A percentile compares a stretch with the other conserved stretches of the same genome.
These are phyloP conservation scores for Chenopodium berlandieri DNA, from an alignment of 148 eudicot genomes.

Conservation along the genomic window DNA sequence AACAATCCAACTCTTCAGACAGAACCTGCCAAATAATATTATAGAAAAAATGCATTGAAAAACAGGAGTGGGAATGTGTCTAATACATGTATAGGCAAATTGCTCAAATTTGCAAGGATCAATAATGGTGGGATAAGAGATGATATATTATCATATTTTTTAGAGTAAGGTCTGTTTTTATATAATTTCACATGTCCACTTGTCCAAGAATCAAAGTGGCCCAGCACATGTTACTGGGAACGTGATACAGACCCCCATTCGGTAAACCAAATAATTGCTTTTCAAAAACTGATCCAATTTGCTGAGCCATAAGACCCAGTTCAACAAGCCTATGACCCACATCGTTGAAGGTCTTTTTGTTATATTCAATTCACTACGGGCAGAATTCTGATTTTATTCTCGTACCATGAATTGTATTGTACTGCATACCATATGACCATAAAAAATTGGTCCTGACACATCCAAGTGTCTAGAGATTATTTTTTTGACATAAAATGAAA, in stretches of 20 bases:
- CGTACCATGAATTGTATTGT: no score
- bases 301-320: no score
- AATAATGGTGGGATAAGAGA: neutral
- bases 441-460: neutral
- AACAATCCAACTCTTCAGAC: slow-evolving; percentile 80
- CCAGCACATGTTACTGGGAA: no score
- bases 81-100: neutral
- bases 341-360: no score
- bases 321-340: no score
- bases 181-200: neutral
- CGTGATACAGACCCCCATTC: no score
- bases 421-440: no score
- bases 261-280: no score
- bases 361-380: no score
- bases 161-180: neutral
- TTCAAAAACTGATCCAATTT: no score
- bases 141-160: neutral
- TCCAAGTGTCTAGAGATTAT: neutral
- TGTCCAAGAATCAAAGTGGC: neutral
- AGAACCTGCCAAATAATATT: slow-evolving; percentile 50
- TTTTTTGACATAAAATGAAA: neutral
- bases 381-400: no score
- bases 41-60: neutral
- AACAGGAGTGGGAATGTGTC: neutral
- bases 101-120: slow-evolving; percentile 1